phyloP scores from a whole-genome alignment of 2,329 filamentous ascomycete species.

The Sarocladium kiliense region DNA sequence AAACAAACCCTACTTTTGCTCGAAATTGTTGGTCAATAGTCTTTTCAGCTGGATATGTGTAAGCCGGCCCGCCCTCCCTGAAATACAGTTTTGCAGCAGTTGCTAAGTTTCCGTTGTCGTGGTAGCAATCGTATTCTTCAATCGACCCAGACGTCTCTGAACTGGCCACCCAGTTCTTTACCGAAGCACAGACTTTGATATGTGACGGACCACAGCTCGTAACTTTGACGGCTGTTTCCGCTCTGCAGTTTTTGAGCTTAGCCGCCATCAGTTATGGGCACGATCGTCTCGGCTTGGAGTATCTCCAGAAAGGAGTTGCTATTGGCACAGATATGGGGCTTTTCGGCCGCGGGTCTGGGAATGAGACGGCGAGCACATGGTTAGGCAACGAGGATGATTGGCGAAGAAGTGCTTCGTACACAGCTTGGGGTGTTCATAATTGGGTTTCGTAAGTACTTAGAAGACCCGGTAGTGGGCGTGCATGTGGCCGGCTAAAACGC shows the following conservation, averaged over 20 bases:
- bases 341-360: neutral
- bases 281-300: neutral
- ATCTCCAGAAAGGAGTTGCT: neutral
- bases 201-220: neutral
- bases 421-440: neutral
- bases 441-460: neutral
- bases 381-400: neutral
- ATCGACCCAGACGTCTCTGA: neutral
- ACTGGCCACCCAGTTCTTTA: neutral
- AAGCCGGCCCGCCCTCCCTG: neutral
- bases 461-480: neutral
- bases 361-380: neutral
- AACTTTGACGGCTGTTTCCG: neutral
- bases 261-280: neutral
- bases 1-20: neutral
- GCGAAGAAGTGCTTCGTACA: neutral
- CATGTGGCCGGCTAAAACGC: neutral
- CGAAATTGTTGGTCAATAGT: neutral
- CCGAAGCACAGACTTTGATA: neutral
- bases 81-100: too few relatives aligned
- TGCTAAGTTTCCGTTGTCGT: too few relatives aligned
- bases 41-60: constrained; percentile 2
- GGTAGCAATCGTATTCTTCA: neutral
- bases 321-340: neutral
- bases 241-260: neutral